A percentile compares a stretch with the other conserved stretches of the same genome.
Conservation (phyloP, 108 stramenopile species). For the Conticribra weissflogii region DNA sequence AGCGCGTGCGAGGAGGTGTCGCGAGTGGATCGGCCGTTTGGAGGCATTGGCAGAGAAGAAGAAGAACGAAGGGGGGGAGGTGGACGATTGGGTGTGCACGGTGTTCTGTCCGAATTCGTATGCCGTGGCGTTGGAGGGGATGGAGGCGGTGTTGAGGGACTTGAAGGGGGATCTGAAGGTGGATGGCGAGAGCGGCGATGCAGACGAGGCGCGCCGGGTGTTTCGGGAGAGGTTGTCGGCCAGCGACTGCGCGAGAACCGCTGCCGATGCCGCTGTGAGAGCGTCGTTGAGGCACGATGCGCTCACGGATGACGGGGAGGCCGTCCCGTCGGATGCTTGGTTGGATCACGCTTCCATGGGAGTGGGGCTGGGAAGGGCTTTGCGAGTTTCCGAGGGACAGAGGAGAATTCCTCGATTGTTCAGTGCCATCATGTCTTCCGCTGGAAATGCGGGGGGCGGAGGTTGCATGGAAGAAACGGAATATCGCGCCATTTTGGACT, state of each 20-base stretch:
- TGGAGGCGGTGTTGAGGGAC: slow-evolving; percentile 21
- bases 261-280: slow-evolving; percentile 40
- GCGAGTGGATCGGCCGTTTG: slow-evolving; percentile 23
- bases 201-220: no score
- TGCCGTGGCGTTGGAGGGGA: slow-evolving; percentile 31
- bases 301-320: slow-evolving; percentile 35
- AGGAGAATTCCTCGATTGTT: slow-evolving; percentile 30
- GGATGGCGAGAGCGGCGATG: no score
- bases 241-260: slow-evolving; percentile 18
- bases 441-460: background rate
- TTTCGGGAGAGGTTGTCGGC: slow-evolving; percentile 12
- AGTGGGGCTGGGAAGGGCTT: slow-evolving; percentile 24
- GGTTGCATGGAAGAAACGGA: slow-evolving; percentile 34
- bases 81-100: slow-evolving; percentile 23
- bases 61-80: slow-evolving; percentile 3
- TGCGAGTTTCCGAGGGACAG: slow-evolving; percentile 22
- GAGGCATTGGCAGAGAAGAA: slow-evolving; percentile 17
- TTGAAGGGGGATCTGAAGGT: background rate
- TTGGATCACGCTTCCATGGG: slow-evolving; percentile 44
- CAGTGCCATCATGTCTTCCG: background rate
- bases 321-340: slow-evolving; percentile 51
- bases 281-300: slow-evolving; percentile 33
- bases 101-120: slow-evolving; percentile 35
- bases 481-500: slow-evolving; percentile 35
- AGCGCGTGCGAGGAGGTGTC: slow-evolving; percentile 20